Conservation (phyloP, 1,139 yeast genomes). For the Yamadazyma jaroonii region DNA sequence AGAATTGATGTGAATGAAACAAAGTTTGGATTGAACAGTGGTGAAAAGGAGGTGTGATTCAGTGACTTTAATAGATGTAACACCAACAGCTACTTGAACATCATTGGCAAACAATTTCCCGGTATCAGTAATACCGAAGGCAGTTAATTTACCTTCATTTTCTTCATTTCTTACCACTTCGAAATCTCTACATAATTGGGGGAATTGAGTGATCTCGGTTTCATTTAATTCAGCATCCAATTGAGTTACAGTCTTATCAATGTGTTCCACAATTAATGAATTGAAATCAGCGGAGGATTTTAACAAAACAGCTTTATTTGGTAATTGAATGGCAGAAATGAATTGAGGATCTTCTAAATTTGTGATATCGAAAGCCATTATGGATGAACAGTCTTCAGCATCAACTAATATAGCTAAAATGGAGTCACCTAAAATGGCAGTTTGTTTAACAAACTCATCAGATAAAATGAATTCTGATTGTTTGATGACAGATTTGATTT, state of each 20-base stretch:
- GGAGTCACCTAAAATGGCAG: constrained; percentile 53
- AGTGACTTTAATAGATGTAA: constrained; percentile 77
- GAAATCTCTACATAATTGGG: constrained; percentile 67
- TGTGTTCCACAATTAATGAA: constrained; percentile 54
- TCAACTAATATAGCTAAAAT: constrained; percentile 60
- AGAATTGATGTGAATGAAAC: constrained; percentile 70
- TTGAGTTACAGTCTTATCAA: constrained; percentile 58
- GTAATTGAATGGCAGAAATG: constrained; percentile 39
- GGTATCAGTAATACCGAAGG: constrained; percentile 68
- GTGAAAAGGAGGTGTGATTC: constrained; percentile 77
- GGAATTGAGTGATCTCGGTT: constrained; percentile 48
- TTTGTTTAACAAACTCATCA: constrained; percentile 59
- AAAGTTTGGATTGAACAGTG: constrained; percentile 81
- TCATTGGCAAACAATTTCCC: constrained; percentile 75
- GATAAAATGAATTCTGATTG: constrained; percentile 21
- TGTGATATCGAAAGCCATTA: constrained; percentile 49
- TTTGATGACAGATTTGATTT: constrained; percentile 32
- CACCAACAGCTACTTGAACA: constrained; percentile 65
- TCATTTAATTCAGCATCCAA: constrained; percentile 27
- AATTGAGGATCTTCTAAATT: constrained; percentile 38
- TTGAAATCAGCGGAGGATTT: constrained; percentile 56
- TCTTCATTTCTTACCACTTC: constrained; percentile 40
- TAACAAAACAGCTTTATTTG: constrained; percentile 52
- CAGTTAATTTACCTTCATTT: constrained; percentile 33
- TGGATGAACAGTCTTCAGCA: constrained; percentile 42